Conservation (phyloP, 441 rosid genomes). For the Omphalea diandra region DNA sequence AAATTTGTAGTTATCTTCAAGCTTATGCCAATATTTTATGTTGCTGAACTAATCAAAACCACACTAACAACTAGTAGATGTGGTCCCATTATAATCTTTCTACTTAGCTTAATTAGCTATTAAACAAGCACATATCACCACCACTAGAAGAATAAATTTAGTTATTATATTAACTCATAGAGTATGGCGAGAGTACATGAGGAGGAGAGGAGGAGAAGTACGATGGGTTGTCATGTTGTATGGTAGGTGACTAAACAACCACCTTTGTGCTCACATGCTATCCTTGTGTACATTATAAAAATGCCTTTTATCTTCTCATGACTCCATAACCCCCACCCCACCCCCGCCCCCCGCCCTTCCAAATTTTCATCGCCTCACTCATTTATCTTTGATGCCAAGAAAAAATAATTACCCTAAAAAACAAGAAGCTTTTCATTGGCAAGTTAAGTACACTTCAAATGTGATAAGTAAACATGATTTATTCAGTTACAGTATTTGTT, state of each 20-base stretch:
- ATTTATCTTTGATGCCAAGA: conserved; percentile 41
- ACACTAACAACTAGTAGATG: conserved; percentile 5
- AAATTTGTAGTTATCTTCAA: background rate
- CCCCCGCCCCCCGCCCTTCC: conserved; percentile 27
- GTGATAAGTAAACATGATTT: conserved; percentile 5
- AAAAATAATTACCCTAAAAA: conserved; percentile 25
- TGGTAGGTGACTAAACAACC: conserved; percentile 62
- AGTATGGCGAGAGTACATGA: conserved; percentile 1
- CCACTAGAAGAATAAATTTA: conserved; percentile 1
- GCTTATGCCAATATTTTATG: background rate
- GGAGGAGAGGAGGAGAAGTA: conserved; percentile 27
- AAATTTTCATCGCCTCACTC: conserved; percentile 38
- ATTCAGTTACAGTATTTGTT: conserved; percentile 21
- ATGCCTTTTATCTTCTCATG: conserved; percentile 24
- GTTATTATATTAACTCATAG: background rate
- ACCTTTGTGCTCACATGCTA: conserved; percentile 50
- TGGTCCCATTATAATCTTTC: conserved; percentile 11
- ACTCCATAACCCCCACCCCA: no score
- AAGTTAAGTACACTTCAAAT: conserved; percentile 12
- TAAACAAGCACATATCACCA: conserved; percentile 6
- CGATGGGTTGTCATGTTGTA: conserved; percentile 49
- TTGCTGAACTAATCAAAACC: conserved; percentile 16
- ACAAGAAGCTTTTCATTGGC: conserved; percentile 7
- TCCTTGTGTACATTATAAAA: conserved; percentile 36
- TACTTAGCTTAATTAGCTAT: conserved; percentile 9